These are phyloP conservation scores for Irpex sp. DNA, from an alignment of 1,284 basidiomycete genomes.

Conservation along the genomic window DNA sequence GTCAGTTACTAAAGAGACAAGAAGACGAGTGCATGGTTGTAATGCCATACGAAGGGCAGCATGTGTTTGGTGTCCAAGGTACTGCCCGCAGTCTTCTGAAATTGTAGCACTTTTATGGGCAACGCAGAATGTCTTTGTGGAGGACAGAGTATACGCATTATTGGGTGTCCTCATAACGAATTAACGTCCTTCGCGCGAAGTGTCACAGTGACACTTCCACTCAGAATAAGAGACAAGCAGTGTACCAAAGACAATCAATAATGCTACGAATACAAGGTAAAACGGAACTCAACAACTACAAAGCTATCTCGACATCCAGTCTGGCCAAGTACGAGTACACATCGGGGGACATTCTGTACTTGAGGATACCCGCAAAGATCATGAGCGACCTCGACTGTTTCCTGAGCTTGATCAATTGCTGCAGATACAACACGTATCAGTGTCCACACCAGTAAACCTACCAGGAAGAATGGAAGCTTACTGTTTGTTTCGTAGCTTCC, in stretches of 20 bases:
- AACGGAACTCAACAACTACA: slow-evolving; percentile 33
- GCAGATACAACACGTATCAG: slow-evolving; percentile 6
- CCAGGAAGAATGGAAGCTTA: slow-evolving; percentile 31
- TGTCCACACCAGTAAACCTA: not conserved
- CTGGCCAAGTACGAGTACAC: slow-evolving; percentile 86
- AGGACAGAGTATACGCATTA: too few relatives aligned
- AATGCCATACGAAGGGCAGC: too few relatives aligned
- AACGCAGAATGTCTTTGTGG: too few relatives aligned
- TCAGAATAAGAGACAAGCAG: not conserved
- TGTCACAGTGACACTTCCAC: too few relatives aligned
- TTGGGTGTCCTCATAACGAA: too few relatives aligned
- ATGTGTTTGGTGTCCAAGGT: too few relatives aligned
- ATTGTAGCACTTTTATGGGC: too few relatives aligned
- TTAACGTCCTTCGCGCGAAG: too few relatives aligned
- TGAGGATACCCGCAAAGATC: slow-evolving; percentile 84
- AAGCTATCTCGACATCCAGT: slow-evolving; percentile 74
- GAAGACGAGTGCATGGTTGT: too few relatives aligned
- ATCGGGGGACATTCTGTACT: slow-evolving; percentile 87
- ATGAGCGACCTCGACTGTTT: slow-evolving; percentile 80
- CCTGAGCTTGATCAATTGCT: slow-evolving; percentile 61
- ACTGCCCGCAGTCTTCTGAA: too few relatives aligned
- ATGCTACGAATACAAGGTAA: not conserved
- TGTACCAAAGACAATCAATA: not conserved
- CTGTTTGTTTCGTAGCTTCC: slow-evolving; percentile 73
- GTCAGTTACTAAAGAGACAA: too few relatives aligned